These are phyloP conservation scores for Mychonastes homosphaera DNA, from an alignment of 139 green algal species.

Conservation along the genomic window DNA sequence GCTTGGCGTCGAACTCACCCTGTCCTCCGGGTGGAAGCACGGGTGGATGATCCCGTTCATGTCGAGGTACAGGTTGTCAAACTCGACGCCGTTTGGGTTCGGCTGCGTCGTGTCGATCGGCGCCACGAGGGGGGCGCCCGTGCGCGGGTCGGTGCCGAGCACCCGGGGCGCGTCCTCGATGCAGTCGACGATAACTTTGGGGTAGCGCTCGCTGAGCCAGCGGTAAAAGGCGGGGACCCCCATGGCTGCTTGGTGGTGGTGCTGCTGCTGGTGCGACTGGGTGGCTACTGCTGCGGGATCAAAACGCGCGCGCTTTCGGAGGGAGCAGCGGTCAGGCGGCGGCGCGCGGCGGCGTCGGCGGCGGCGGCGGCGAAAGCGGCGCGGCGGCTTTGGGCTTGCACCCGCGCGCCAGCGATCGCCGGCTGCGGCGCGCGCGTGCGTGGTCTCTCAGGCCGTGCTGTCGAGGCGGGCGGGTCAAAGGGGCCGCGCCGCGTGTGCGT, in stretches of 20 bases:
- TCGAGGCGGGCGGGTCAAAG: too few relatives aligned
- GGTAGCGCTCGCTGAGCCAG: conserved; percentile 95
- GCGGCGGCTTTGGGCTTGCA: neutral
- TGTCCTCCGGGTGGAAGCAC: conserved; percentile 98
- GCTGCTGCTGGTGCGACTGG: neutral
- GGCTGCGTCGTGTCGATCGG: conserved; percentile 78
- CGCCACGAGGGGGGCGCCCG: too few relatives aligned
- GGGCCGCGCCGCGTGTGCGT: too few relatives aligned
- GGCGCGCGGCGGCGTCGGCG: neutral
- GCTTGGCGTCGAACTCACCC: conserved; percentile 24
- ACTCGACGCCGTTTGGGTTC: conserved; percentile 96
- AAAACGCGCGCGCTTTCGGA: neutral
- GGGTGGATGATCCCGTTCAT: conserved; percentile 99
- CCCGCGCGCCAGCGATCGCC: neutral
- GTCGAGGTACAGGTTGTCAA: conserved; percentile 98
- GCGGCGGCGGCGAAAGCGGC: neutral
- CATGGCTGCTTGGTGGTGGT: conserved; percentile 47
- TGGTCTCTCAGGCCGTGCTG: too few relatives aligned
- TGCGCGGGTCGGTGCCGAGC: conserved; percentile 60
- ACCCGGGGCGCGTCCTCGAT: conserved; percentile 77
- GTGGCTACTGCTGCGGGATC: neutral
- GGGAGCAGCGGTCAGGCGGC: neutral
- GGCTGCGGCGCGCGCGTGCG: neutral
- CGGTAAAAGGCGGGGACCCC: conserved; percentile 95
- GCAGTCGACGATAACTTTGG: conserved; percentile 84